These are phyloP conservation scores for Rhodotorula glutinis DNA, from an alignment of 1,284 basidiomycete genomes.

Conservation along the genomic window DNA sequence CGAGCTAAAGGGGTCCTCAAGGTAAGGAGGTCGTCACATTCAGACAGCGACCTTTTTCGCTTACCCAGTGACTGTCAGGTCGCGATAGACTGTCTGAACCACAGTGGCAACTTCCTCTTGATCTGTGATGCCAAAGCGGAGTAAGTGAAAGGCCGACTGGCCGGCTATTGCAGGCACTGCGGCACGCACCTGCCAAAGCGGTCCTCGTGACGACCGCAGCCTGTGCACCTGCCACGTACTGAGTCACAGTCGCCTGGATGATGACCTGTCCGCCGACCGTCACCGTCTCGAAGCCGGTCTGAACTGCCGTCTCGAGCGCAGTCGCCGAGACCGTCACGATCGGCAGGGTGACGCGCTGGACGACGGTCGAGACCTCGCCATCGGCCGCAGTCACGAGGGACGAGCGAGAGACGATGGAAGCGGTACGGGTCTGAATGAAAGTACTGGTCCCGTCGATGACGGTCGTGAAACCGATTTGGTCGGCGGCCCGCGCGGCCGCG, in stretches of 20 bases:
- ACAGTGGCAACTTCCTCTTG: not conserved
- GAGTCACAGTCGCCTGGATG: constrained; percentile 1
- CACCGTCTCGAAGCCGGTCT: constrained; percentile 3
- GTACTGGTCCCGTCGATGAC: constrained; percentile 12
- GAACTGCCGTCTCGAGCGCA: not conserved
- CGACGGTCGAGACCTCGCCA: constrained; percentile 7
- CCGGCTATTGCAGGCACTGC: no score
- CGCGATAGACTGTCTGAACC: not conserved
- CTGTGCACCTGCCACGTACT: not conserved
- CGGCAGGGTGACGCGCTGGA: not conserved
- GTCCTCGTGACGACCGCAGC: constrained; percentile 7
- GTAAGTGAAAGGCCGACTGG: not conserved
- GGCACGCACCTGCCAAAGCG: not conserved
- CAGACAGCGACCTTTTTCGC: no score
- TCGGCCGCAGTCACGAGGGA: not conserved
- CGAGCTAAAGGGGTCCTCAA: no score
- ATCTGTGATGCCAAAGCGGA: not conserved
- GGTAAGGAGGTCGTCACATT: no score
- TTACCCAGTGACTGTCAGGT: not conserved
- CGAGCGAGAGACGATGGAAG: not conserved
- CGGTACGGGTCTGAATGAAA: constrained; percentile 7
- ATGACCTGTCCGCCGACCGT: constrained; percentile 11
- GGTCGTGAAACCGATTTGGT: constrained; percentile 10
- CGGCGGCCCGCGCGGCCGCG: not conserved
- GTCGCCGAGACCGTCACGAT: constrained; percentile 11